Conservation (phyloP, 306 rosid genomes). For the Inga laurina region DNA sequence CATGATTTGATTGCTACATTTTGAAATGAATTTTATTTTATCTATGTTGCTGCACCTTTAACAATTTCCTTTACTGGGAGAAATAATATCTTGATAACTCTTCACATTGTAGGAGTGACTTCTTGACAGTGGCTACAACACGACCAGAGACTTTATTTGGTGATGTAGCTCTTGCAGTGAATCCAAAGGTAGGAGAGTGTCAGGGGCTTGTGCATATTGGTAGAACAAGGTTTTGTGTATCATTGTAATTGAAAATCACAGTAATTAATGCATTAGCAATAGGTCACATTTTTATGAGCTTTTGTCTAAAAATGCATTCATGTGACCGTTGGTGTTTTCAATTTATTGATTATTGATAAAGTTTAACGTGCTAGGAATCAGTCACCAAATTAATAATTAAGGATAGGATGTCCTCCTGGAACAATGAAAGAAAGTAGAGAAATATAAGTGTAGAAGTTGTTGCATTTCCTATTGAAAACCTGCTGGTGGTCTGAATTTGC, state of each 20-base stretch:
- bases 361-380: slow-evolving; percentile 9
- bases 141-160: slow-evolving; percentile 98
- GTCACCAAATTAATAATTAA: not conserved
- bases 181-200: slow-evolving; percentile 72
- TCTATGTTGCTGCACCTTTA: not conserved
- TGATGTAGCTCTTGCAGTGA: slow-evolving; percentile 93
- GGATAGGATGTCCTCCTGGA: not conserved
- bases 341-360: not conserved
- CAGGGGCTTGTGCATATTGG: slow-evolving; percentile 12
- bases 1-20: slow-evolving; percentile 4
- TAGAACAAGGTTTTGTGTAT: not conserved
- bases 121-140: slow-evolving; percentile 89
- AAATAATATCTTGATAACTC: slow-evolving; percentile 21
- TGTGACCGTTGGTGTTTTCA: not conserved
- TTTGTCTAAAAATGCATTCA: slow-evolving; percentile 8
- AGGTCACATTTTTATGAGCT: not conserved
- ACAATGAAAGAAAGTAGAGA: not conserved
- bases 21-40: slow-evolving; percentile 14
- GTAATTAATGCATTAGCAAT: not conserved
- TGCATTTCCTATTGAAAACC: not conserved
- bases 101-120: slow-evolving; percentile 66
- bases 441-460: not conserved
- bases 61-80: slow-evolving; percentile 11
- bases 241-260: slow-evolving; percentile 10
- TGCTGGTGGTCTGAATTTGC: not conserved